These are phyloP conservation scores for Aspergillus saccharolyticus DNA, from an alignment of 495 filamentous ascomycete species.

Conservation along the genomic window DNA sequence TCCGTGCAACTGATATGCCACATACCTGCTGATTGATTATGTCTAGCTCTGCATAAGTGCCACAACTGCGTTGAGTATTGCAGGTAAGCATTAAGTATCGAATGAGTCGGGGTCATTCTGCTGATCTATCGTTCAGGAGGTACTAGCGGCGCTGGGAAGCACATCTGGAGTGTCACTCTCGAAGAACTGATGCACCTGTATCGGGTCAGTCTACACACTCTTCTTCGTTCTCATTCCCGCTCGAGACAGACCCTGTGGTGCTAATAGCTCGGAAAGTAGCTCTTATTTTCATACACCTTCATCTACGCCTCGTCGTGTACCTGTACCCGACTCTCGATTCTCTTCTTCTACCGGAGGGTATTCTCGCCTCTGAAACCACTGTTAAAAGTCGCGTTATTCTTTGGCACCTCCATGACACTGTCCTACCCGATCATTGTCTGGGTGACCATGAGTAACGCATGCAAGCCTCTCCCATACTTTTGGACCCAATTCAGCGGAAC, in stretches of 20 bases:
- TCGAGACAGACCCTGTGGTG: no score
- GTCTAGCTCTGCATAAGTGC: constrained; percentile 11
- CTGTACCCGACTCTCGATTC: constrained; percentile 32
- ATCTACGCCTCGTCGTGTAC: constrained; percentile 30
- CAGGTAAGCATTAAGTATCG: constrained; percentile 7
- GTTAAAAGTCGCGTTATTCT: not conserved
- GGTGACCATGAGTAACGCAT: constrained; percentile 17
- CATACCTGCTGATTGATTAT: not conserved
- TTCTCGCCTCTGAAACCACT: constrained; percentile 23
- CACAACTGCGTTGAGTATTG: constrained; percentile 25
- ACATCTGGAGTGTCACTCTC: constrained; percentile 25
- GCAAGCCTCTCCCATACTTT: constrained; percentile 26
- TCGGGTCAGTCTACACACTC: constrained; percentile 7
- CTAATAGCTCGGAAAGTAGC: not conserved
- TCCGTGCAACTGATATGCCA: no score
- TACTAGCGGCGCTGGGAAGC: constrained; percentile 22
- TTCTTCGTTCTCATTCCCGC: not conserved
- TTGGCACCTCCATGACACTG: constrained; percentile 8
- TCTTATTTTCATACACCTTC: constrained; percentile 30
- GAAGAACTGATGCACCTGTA: constrained; percentile 17
- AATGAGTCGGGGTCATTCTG: not conserved
- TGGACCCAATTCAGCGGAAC: constrained; percentile 26
- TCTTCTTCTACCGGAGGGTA: constrained; percentile 31
- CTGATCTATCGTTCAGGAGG: constrained; percentile 14
- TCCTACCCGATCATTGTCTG: constrained; percentile 22